Base-by-base conservation (phyloP, 1,139 yeast species). In the Blastobotrys petasosporus region DNA sequence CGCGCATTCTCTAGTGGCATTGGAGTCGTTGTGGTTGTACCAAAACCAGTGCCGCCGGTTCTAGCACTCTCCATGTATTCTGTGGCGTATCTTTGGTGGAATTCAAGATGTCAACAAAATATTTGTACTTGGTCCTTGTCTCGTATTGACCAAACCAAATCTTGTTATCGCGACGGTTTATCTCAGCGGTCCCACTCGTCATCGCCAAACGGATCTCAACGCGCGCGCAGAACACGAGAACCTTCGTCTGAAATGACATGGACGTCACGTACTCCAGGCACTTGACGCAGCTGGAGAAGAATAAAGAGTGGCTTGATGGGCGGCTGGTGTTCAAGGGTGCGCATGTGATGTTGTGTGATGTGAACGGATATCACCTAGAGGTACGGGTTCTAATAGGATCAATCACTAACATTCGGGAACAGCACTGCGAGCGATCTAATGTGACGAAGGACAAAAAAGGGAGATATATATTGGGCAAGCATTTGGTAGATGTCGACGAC, bases 231-330 rank as follows among this genome's bases (percentile, higher is more conserved):
- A 31, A 31, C 15, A 5, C 33, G 13, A n/a, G 6, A 20, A 20
- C 25, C 25, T 20, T 4, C 25, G 7, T 4, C 25, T 20, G 25
- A 4, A 7, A 20, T 20, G 25, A 20, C 12, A 32, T 42, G 37
- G 28, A 37, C 30, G 34, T 45, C 25, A 45, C 45, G 23, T 45
- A 33, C 32, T 71, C 81, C 4, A 59, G 64, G 25, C 62, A 81
- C 35, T 55, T 78, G 32, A 58, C 59, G 1, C 82, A 79, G 57
- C 40, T 23, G 37, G 45, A 41, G 23, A 75, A 71, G 56, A 70
- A 70, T 34, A 78, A 78, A 59, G 65, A 62, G 47, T 79, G 83
- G 82, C 61, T 64, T 42, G 84, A 79, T 52, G 85, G 85, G 2
- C 58, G 51, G 17, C 60, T 78, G 41, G 67, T 65, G 47, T 74